Evolutionary conservation across 2,329 filamentous ascomycete species (phyloP).

Genomic region (Colletotrichum eleusines): DNA sequence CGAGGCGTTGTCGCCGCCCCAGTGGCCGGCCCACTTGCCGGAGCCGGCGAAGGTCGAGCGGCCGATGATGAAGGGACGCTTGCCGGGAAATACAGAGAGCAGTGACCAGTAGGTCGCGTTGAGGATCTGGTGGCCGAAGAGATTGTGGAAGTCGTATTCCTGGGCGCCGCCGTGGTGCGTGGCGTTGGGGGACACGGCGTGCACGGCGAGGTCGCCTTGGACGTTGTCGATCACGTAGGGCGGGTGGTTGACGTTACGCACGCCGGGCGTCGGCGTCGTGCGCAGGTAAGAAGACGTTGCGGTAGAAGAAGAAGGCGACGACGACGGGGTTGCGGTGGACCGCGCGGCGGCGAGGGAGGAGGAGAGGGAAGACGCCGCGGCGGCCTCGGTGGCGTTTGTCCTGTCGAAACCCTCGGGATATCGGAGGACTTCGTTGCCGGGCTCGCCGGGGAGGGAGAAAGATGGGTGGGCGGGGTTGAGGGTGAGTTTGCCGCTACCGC

Average conservation of each 20-base stretch:
- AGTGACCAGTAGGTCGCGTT: constrained; percentile 83
- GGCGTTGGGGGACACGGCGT: constrained; percentile 81
- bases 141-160: constrained; percentile 88
- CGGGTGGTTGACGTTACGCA: constrained; percentile 77
- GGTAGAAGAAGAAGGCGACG: constrained; percentile 39
- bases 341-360: constrained; percentile 50
- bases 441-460: constrained; percentile 69
- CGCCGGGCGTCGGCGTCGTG: constrained; percentile 71
- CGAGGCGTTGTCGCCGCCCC: constrained; percentile 82
- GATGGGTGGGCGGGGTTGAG: constrained; percentile 75
- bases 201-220: constrained; percentile 77
- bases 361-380: constrained; percentile 66
- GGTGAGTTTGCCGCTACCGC: constrained; percentile 71
- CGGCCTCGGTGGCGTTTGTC: constrained; percentile 68
- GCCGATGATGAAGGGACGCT: constrained; percentile 86
- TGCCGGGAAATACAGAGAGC: constrained; percentile 70
- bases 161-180: constrained; percentile 78
- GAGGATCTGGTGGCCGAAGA: constrained; percentile 81
- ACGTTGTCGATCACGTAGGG: constrained; percentile 83
- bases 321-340: constrained; percentile 45
- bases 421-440: constrained; percentile 51
- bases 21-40: constrained; percentile 83
- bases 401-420: constrained; percentile 74
- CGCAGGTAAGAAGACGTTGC: constrained; percentile 50
- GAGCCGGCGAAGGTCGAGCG: constrained; percentile 84